phyloP scores from a whole-genome alignment of 176 grass and related monocot species.

The Avena atlantica region DNA sequence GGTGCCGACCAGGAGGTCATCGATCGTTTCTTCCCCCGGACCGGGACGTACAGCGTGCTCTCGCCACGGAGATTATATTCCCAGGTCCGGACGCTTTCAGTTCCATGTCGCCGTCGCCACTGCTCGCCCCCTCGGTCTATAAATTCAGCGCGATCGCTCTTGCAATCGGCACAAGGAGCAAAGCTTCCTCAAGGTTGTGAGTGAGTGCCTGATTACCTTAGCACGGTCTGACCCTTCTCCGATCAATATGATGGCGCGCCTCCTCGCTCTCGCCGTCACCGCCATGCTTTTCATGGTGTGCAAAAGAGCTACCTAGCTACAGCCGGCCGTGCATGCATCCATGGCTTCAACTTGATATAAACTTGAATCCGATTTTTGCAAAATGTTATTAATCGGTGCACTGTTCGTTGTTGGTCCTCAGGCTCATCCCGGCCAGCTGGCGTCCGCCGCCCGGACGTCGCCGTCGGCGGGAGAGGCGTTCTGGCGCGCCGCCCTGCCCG shows the following conservation, averaged over 20 bases:
- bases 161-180: neutral
- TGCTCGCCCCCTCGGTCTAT: neutral
- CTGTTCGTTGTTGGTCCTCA: neutral
- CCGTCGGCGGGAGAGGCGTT: constrained; percentile 39
- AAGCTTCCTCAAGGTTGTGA: neutral
- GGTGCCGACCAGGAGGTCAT: constrained; percentile 15
- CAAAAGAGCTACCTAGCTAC: too few relatives aligned
- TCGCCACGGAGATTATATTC: constrained; percentile 29
- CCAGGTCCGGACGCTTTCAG: neutral
- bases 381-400: neutral
- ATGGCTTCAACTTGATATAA: too few relatives aligned
- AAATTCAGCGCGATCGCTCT: constrained; percentile 1
- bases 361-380: too few relatives aligned
- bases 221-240: neutral
- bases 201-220: neutral
- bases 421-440: neutral
- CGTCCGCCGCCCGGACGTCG: constrained; percentile 29
- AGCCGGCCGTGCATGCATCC: too few relatives aligned
- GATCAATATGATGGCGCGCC: constrained; percentile 28
- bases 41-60: neutral
- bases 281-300: constrained; percentile 41
- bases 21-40: constrained; percentile 1
- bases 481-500: constrained; percentile 44
- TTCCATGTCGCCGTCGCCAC: constrained; percentile 13
- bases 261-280: constrained; percentile 30